phyloP scores from a whole-genome alignment of 805 yeast species.

The Cyberlindnera lachancei region DNA sequence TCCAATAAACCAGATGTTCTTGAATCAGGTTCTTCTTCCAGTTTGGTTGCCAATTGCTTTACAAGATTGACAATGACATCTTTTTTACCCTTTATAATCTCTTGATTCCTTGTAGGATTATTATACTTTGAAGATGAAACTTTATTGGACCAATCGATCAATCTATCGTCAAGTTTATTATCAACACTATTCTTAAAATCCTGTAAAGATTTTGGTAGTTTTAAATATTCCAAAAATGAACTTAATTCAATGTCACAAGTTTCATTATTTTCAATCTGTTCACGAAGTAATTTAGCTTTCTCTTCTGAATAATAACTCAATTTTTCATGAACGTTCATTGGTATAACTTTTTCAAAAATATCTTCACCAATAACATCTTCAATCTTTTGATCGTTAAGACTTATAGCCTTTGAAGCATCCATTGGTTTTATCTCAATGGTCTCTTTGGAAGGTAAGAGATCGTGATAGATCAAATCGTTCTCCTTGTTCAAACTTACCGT shows the following conservation, averaged over 20 bases:
- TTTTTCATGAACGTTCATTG: conserved; percentile 80
- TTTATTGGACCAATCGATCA: conserved; percentile 21
- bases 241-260: conserved; percentile 71
- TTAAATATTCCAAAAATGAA: conserved; percentile 75
- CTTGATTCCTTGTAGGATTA: conserved; percentile 25
- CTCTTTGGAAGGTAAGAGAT: conserved; percentile 53
- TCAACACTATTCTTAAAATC: conserved; percentile 35
- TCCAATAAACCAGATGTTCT: conserved; percentile 40
- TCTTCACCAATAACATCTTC: conserved; percentile 39
- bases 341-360: conserved; percentile 73
- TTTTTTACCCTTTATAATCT: conserved; percentile 24
- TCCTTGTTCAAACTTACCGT: conserved; percentile 53
- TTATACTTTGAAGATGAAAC: conserved; percentile 22
- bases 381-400: conserved; percentile 41
- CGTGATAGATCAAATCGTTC: conserved; percentile 87
- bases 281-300: conserved; percentile 68
- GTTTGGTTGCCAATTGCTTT: conserved; percentile 27
- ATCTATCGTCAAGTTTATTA: conserved; percentile 25
- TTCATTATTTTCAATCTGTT: conserved; percentile 65
- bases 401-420: conserved; percentile 58
- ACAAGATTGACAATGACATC: conserved; percentile 30
- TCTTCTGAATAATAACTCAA: conserved; percentile 86
- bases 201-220: conserved; percentile 59
- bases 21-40: conserved; percentile 30
- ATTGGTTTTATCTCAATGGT: conserved; percentile 47